Evolutionary conservation across 2,329 filamentous ascomycete species (phyloP), one percentile per base, ranked within the genome.

Genomic region (Trichophaea hybrida): DNA sequence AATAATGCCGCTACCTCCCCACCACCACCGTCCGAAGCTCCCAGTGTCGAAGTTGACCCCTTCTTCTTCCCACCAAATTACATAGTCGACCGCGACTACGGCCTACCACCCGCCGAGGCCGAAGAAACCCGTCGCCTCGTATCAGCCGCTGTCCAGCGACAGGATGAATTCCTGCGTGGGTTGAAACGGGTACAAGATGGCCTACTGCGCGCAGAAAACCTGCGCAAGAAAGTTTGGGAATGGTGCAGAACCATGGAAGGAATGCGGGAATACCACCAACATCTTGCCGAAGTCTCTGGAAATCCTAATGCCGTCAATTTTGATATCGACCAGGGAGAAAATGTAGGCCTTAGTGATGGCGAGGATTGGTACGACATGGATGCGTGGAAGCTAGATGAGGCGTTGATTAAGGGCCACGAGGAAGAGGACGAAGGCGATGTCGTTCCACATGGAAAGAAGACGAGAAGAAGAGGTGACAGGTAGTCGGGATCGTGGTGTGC

Each of bases 311-410:
- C 15, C 6, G 55, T 13, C 34, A 53, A 44, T 17, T 59, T 60
- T 57, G 61, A 61, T 34, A 60, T 65, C 35, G 61, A 64, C 2
- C 59, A 61, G n/a, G 64, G 60, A 15, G 63, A 65, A n/a, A 59
- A 60, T 64, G 67, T 77, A 17, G 75, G 82, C 54, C 83, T 93
- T 83, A 89, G 85, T 55, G 88, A 94, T 70, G 86, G 86, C 8
- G 88, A 94, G 74, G 88, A 94, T 70, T 94, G 86, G 85, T 90
- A 89, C 69, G 88, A 94, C 71, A 80, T 80, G 69, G 84, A 88
- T 57, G 85, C 88, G 73, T 91, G 86, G 86, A 80, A 80, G 0
- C 71, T 93, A 53, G 78, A 80, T 6, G 84, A 86, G 62, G 83
- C 86, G 65, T 73, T 91, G 6, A 84, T 87, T 71, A 93, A 93